phyloP scores from a whole-genome alignment of 192 early-diverging fungal genomes.

The Diversispora epigaea region DNA sequence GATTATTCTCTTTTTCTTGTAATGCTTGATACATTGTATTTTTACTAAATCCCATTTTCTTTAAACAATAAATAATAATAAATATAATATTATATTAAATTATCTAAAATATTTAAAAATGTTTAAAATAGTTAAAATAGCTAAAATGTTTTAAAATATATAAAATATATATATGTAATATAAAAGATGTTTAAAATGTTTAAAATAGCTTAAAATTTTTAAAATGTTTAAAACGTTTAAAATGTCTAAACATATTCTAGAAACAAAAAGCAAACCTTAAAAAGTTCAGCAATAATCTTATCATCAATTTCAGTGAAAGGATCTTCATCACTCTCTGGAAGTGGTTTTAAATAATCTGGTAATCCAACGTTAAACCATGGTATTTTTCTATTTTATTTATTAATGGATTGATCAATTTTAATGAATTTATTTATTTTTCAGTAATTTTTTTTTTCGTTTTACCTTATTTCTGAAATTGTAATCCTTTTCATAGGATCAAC shows the following conservation, averaged over 20 bases:
- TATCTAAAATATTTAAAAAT: not conserved
- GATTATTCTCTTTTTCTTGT: constrained; percentile 84
- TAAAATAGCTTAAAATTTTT: too few relatives aligned
- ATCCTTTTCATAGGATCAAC: constrained; percentile 97
- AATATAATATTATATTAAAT: not conserved
- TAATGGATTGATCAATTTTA: not conserved
- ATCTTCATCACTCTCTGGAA: constrained; percentile 71
- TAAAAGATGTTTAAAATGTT: too few relatives aligned
- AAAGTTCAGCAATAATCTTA: constrained; percentile 75
- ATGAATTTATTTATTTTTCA: not conserved
- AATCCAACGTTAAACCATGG: constrained; percentile 91
- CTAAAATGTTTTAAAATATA: too few relatives aligned
- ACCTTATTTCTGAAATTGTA: constrained; percentile 80
- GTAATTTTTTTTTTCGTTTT: constrained; percentile 24
- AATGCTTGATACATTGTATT: constrained; percentile 75
- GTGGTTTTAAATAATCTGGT: constrained; percentile 88
- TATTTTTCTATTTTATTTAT: constrained; percentile 56
- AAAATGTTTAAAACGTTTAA: too few relatives aligned
- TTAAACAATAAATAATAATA: constrained; percentile 9
- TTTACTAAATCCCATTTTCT: constrained; percentile 73
- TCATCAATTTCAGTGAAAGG: constrained; percentile 72
- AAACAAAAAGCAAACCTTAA: constrained; percentile 55
- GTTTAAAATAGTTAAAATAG: not conserved
- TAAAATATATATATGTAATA: too few relatives aligned
- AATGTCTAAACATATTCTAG: too few relatives aligned